Evolutionary conservation across 305 asterid genomes (phyloP), one percentile per base, ranked within the genome.

Genomic region (Petunia hybrid): DNA sequence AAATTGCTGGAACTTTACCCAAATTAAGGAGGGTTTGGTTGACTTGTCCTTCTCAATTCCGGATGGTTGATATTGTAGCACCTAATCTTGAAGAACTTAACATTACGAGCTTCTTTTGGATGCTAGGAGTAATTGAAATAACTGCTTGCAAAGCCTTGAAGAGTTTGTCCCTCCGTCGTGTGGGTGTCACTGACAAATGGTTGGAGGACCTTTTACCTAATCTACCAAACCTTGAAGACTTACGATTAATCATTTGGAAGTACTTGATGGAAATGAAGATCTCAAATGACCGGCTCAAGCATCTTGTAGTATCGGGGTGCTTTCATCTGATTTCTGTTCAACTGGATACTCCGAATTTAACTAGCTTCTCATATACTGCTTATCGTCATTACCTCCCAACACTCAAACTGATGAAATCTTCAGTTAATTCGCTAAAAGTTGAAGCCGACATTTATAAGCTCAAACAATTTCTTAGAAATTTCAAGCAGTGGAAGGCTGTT

Each of bases 121-220:
- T 2, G 8, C 35, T 76, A 40, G 7, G 46, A 3, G 22, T 13
- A 3, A 5, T 13, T 59, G 16, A 45, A 22, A 59, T 71, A 12
- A 16, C 43, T 71, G 35, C 63, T 48, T 73, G 60, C 63, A 73
- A 22, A 59, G 14, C 69, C 35, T 59, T 77, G 80, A 77, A 56
- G 16, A 16, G 0, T 8, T 3, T 55, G 46, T 5, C 5, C 1
- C 63, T 59, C 43, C 0, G 1, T 9, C 1, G 6, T n/a, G 39
- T 76, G 6, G 5, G 14, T 64, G 8, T n/a, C 38, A 13, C 38
- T 3, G 35, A n/a, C 4, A 5, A 8, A 22, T 59, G 51, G 42
- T 3, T 14, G 14, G 42, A 8, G 35, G 43, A 16, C 22, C 5
- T 59, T 2, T 22, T 76, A 8, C 59, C 39, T 16, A 76, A 16